Conservation (phyloP, 352 stramenopile genomes). For the Globisporangium yorkense region DNA sequence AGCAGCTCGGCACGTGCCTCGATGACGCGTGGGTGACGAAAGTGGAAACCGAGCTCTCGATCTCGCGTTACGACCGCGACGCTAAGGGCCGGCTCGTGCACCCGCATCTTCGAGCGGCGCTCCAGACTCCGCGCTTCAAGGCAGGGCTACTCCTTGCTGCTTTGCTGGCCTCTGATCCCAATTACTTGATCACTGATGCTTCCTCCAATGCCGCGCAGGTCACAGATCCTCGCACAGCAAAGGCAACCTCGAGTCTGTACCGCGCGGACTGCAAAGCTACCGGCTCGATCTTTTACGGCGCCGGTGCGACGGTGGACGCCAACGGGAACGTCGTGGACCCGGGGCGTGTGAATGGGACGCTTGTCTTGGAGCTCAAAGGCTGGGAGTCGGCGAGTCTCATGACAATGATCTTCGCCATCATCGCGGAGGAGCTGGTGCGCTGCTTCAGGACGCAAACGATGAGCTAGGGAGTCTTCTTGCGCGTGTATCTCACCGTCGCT, state of each 20-base stretch:
- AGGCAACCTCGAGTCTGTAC: conserved; percentile 16
- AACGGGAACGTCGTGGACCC: conserved; percentile 16
- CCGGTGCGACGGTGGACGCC: conserved; percentile 21
- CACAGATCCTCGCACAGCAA: conserved; percentile 21
- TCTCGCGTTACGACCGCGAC: conserved; percentile 20
- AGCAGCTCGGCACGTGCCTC: conserved; percentile 33
- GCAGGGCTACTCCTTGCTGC: conserved; percentile 5
- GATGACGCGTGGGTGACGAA: conserved; percentile 27
- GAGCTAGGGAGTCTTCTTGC: no score
- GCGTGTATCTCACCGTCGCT: neutral
- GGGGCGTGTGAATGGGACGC: conserved; percentile 25
- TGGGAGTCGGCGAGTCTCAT: conserved; percentile 34
- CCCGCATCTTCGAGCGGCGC: conserved; percentile 27
- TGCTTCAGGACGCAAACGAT: neutral
- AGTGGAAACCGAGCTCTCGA: conserved; percentile 18
- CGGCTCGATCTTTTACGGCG: conserved; percentile 23
- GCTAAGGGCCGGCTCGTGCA: conserved; percentile 17
- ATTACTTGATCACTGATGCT: no score
- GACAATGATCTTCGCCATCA: conserved; percentile 34
- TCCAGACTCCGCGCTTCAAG: conserved; percentile 23
- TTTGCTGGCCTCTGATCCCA: no score
- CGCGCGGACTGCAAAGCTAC: conserved; percentile 18
- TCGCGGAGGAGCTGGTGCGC: conserved; percentile 37
- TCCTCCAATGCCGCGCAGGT: neutral
- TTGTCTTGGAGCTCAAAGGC: conserved; percentile 34